Base-by-base conservation (phyloP, 352 stramenopile genomes). In the Phytophthora nicotianae region DNA sequence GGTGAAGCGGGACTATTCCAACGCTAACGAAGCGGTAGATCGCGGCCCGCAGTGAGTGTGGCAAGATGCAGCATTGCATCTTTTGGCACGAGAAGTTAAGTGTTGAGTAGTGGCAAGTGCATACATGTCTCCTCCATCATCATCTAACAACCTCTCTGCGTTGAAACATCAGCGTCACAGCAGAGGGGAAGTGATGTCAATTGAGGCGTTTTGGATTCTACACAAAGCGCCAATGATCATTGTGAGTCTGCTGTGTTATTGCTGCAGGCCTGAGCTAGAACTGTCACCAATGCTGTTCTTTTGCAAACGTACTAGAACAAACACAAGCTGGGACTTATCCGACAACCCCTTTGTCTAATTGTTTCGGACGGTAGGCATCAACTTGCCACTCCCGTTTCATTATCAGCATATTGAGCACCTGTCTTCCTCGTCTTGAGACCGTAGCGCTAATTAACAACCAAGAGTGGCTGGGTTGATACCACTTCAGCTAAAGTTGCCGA, bases 401-500 rank as follows among this genome's bases (percentile, higher is more conserved):
- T 72, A 62, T 60, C 58, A 62, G 58, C 50, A 60, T 35, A 11
- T 37, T 58, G 48, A 29, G 53, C 49, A 58, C 33, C 26, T 50
- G 20, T 20, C 40, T 21, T 35, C 64, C 9, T 48, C 27, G 41
- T 20, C 13, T 69, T 24, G 45, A 67, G 23, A 21, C 50, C 56
- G 50, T 42, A 47, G 42, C 46, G 50, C 42, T 59, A 57, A n/a
- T 37, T 43, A 58, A 57, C 47, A 64, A 42, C 43, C 52, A 40
- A 35, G 19, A 62, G 20, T 3, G 5, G 29, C 10, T 58, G 13
- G 23, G 49, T 40, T 38, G 21, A 41, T 50, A 50, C 19, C 54
- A 42, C 52, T 62, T 65, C 49, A 72, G 55, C 53, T 65, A 41
- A 78, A 81, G 37, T 72, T 74, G 54, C 81, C 79, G 38, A 92